phyloP scores from a whole-genome alignment of 2,329 filamentous ascomycete species.

The Microdochium bolleyi region DNA sequence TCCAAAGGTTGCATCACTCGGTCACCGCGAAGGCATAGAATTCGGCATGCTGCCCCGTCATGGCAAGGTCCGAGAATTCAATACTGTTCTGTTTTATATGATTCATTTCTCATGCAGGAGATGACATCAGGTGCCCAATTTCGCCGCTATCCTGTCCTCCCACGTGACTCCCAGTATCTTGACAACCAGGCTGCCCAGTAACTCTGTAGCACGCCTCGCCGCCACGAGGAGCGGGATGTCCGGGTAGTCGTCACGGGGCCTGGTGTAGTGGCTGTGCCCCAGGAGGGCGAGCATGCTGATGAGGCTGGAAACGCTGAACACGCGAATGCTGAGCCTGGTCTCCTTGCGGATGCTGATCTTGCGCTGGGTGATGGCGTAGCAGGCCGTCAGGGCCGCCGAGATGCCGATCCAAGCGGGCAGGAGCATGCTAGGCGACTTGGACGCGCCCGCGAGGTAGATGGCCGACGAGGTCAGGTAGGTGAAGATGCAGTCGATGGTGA shows the following conservation, averaged over 20 bases:
- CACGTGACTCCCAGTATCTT: constrained; percentile 17
- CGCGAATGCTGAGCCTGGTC: constrained; percentile 67
- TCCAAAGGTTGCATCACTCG: too few species aligned
- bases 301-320: constrained; percentile 70
- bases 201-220: constrained; percentile 9
- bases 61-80: too few species aligned
- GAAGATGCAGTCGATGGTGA: constrained; percentile 67
- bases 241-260: constrained; percentile 52
- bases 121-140: neutral
- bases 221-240: constrained; percentile 27
- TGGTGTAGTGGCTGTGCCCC: constrained; percentile 55
- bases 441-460: constrained; percentile 62
- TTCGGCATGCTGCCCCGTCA: too few species aligned
- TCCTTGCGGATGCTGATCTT: constrained; percentile 75
- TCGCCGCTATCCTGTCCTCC: constrained; percentile 4
- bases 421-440: constrained; percentile 61
- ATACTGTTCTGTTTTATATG: too few species aligned
- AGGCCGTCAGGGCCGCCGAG: constrained; percentile 63
- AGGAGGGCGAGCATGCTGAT: constrained; percentile 66
- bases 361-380: constrained; percentile 71
- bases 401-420: constrained; percentile 74
- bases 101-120: too few species aligned
- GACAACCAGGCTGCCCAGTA: constrained; percentile 12
- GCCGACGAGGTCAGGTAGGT: constrained; percentile 68
- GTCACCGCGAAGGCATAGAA: too few species aligned